Base-by-base conservation (phyloP, 768 basidiomycete species). In the Candolleomyces aberdarensis region DNA sequence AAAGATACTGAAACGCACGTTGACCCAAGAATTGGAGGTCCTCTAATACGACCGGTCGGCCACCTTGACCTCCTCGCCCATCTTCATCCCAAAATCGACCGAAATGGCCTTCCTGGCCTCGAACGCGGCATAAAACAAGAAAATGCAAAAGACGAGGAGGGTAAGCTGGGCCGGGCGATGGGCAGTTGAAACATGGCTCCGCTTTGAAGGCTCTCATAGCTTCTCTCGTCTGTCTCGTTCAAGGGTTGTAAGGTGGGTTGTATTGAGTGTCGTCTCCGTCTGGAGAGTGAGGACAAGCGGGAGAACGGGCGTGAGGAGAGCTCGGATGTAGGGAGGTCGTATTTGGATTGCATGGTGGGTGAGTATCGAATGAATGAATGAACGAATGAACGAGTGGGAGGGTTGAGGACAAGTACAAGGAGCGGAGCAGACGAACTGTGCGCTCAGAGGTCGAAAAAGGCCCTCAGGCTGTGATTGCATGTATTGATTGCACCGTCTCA, bases 151-250 rank as follows among this genome's bases (percentile, higher is more conserved):
- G 7, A 74, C 39, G 17, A 83, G 54, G 49, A 83, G 67, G 0
- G 72, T 67, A 2, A 72, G 63, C 17, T 80, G 73, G 61, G 78
- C 80, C 75, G 11, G 64, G 59, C 10, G 75, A 66, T 2, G 76
- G 77, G 36, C 70, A 69, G 60, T 78, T 66, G 65, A 82, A 79
- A 44, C 72, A 71, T 22, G 65, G 67, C 50, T 74, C 73, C 10
- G 59, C 59, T 20, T 63, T 56, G 22, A 61, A 61, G 13, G 64
- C 53, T 13, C 53, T 26, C 2, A 60, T 60, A 32, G 41, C 26
- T 20, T 60, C 59, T n/a, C 52, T 26, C 1, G 59, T 60, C 4
- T 22, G 2, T 26, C 53, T n/a, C 17, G 49, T 60, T 6, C 44
- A 40, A 1, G 59, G 53, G 13, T 32, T 59, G 17, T n/a, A 49